Evolutionary conservation across 2,329 filamentous ascomycete genomes (phyloP).

Genomic region (Cytospora chrysosperma): DNA sequence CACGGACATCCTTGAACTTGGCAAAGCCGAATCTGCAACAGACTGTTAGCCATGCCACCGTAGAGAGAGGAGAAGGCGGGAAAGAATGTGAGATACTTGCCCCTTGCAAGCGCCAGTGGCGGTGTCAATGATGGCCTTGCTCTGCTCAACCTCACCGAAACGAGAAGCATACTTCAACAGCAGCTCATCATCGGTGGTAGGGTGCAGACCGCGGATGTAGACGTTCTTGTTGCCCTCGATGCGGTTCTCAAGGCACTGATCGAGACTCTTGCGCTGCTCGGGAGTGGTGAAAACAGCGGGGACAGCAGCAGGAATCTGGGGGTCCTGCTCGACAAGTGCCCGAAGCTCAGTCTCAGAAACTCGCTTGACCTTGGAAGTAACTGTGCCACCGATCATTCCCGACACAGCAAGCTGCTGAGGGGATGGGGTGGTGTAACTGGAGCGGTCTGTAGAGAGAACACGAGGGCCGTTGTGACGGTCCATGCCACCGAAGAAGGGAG

Average conservation of each 20-base stretch:
- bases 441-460: slow-evolving; percentile 58
- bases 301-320: slow-evolving; percentile 81
- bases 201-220: slow-evolving; percentile 94
- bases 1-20: slow-evolving; percentile 82
- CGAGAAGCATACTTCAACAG: slow-evolving; percentile 78
- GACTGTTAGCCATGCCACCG: slow-evolving; percentile 31
- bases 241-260: slow-evolving; percentile 91
- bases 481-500: slow-evolving; percentile 61
- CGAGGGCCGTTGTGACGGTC: slow-evolving; percentile 61
- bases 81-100: slow-evolving; percentile 50
- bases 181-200: slow-evolving; percentile 91
- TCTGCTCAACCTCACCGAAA: slow-evolving; percentile 92
- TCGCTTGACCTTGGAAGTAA: slow-evolving; percentile 41
- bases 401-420: slow-evolving; percentile 55
- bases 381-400: slow-evolving; percentile 39
- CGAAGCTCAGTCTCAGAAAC: slow-evolving; percentile 55
- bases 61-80: too few species aligned
- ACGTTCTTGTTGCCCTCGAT: slow-evolving; percentile 93
- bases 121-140: slow-evolving; percentile 97
- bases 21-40: slow-evolving; percentile 85
- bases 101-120: slow-evolving; percentile 94
- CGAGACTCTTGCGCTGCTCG: slow-evolving; percentile 83
- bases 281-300: slow-evolving; percentile 84
- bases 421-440: slow-evolving; percentile 66
- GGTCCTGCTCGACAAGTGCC: slow-evolving; percentile 70